These are phyloP conservation scores for Sextonia rubra DNA, from an alignment of 164 flowering plant species.

Conservation along the genomic window DNA sequence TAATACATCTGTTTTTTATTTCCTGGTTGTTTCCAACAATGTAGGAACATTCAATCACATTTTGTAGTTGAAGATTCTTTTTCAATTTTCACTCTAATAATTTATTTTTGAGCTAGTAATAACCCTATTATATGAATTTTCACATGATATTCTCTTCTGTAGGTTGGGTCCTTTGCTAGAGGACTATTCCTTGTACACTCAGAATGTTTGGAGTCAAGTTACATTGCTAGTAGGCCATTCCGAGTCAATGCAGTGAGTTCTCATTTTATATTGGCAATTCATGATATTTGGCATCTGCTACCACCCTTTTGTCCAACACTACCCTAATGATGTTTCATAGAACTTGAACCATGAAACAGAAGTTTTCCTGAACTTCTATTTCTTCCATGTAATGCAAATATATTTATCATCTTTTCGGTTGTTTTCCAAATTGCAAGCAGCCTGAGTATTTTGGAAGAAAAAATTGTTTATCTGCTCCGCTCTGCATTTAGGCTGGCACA, in stretches of 20 bases:
- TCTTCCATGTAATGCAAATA: too few species aligned
- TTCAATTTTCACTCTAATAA: not conserved
- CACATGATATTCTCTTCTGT: slow-evolving; percentile 1
- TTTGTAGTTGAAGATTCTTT: not conserved
- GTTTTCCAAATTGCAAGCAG: not conserved
- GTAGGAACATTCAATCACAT: not conserved
- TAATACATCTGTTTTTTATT: not conserved
- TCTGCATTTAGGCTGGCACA: too few species aligned
- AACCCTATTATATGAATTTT: slow-evolving; percentile 2
- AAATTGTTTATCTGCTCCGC: too few species aligned
- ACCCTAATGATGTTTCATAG: not conserved
- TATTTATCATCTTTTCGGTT: too few species aligned
- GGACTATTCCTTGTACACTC: slow-evolving; percentile 94
- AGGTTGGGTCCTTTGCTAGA: slow-evolving; percentile 94
- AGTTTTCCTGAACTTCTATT: not conserved
- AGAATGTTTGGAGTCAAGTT: slow-evolving; percentile 86
- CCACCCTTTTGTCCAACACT: not conserved
- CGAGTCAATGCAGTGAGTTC: slow-evolving; percentile 87
- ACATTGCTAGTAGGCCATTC: slow-evolving; percentile 93
- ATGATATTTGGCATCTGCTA: not conserved
- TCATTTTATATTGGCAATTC: not conserved
- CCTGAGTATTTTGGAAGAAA: not conserved
- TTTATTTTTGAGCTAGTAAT: not conserved
- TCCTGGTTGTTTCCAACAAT: not conserved
- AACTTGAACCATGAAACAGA: not conserved